Evolutionary conservation across 345 rosid species (phyloP), one percentile per base, ranked within the genome.

Genomic region (Aethionema arabicum): DNA sequence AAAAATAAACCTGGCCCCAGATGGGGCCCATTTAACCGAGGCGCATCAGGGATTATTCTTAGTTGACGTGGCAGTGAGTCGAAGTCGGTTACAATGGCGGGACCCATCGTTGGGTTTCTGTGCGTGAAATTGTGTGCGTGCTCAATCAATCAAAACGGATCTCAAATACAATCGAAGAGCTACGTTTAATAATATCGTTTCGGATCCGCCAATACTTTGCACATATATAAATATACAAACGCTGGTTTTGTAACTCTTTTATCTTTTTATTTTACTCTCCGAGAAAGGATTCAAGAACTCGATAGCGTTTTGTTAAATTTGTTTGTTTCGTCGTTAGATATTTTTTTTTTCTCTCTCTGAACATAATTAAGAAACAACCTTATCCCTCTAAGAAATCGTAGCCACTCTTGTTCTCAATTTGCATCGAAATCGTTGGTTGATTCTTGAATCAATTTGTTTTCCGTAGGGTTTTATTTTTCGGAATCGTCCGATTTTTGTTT

Each of bases 1-100:
- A 5, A 21, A 6, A 3, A 8, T 21, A 6, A 0, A 21, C 38
- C 35, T 0, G 52, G 35, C 45, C 58, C 58, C 42, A 44, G 59
- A 5, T 11, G 40, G 60, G 66, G 48, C 61, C 72, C 63, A 61
- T 54, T 31, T 32, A 69, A 32, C 43, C 48, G 47, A 61, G 9
- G 37, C 30, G 32, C 32, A 63, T 21, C 60, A 53, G 32, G 16
- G 42, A 64, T 43, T 54, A 52, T 48, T 64, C 61, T 31, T 2
- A 50, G 57, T 8, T 63, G 74, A 70, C 74, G 69, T 70, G 74
- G 69, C 59, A 14, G 16, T 48, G 32, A 36, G 53, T 56, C 33
- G 39, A 8, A 63, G 59, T 63, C 65, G 48, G 69, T 63, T 56
- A 63, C 5, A 6, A 1, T 3, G 1, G 31, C 47, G 11, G 44